These are phyloP conservation scores for Thraustochytrium sp. DNA, from an alignment of 352 stramenopile genomes.

Conservation along the genomic window DNA sequence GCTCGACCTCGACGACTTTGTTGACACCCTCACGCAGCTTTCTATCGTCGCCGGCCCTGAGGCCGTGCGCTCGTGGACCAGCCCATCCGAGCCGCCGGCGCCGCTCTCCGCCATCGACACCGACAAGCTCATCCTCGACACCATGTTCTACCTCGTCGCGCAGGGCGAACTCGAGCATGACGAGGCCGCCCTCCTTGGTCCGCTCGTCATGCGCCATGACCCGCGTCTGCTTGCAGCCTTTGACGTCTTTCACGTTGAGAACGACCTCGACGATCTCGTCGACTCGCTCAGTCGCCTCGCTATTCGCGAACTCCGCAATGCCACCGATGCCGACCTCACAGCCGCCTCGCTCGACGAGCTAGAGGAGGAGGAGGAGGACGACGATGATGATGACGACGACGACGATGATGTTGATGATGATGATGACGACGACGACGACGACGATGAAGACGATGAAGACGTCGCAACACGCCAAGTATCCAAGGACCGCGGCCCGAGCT, in stretches of 20 bases:
- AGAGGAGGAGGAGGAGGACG: not conserved
- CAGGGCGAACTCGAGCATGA: not conserved
- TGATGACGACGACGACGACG: not conserved
- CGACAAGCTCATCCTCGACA: constrained; percentile 27
- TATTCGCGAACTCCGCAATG: not conserved
- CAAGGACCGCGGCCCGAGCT: too few relatives aligned
- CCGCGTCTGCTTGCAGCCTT: constrained; percentile 32
- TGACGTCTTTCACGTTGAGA: constrained; percentile 39
- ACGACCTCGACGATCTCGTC: constrained; percentile 33
- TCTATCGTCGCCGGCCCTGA: constrained; percentile 4
- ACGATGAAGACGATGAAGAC: not conserved
- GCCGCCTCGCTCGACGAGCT: not conserved
- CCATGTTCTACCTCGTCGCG: constrained; percentile 28
- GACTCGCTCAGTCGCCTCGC: constrained; percentile 41
- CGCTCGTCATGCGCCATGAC: constrained; percentile 24
- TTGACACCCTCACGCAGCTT: constrained; percentile 40
- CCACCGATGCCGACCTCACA: too few relatives aligned
- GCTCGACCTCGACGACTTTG: constrained; percentile 43
- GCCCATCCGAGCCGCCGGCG: not conserved
- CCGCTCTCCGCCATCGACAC: not conserved
- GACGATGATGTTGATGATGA: not conserved
- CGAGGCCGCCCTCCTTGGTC: constrained; percentile 9
- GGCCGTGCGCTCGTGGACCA: not conserved
- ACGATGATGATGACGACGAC: not conserved
- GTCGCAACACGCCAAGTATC: not conserved